These are phyloP conservation scores for Pneumocystis oryctolagi DNA, from an alignment of 1,139 yeast species.

Conservation along the genomic window DNA sequence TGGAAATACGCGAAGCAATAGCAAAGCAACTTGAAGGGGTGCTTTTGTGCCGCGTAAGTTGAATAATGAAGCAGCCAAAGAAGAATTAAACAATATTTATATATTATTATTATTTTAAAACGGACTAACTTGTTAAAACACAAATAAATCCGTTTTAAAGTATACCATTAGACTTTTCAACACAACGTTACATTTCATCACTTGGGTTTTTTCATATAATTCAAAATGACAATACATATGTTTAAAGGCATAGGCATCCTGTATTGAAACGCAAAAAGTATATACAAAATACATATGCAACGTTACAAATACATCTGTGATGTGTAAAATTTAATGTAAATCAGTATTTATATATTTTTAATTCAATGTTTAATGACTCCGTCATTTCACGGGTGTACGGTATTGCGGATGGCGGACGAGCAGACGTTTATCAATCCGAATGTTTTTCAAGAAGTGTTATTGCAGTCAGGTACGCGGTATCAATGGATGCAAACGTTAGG, in stretches of 20 bases:
- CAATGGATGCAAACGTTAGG: constrained; percentile 30
- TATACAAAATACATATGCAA: too few relatives aligned
- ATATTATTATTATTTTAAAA: too few relatives aligned
- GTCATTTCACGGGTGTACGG: background rate
- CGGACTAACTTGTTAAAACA: too few relatives aligned
- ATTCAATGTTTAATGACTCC: background rate
- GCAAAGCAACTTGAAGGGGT: constrained; percentile 58
- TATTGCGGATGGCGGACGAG: background rate
- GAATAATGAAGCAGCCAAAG: background rate
- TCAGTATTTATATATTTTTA: background rate
- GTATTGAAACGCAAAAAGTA: too few relatives aligned
- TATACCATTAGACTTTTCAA: too few relatives aligned
- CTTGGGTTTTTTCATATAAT: too few relatives aligned
- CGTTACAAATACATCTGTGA: background rate
- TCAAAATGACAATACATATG: too few relatives aligned
- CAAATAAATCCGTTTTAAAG: too few relatives aligned
- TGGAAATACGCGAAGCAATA: constrained; percentile 77
- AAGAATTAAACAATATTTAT: too few relatives aligned
- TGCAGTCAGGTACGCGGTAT: constrained; percentile 19
- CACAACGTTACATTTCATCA: too few relatives aligned
- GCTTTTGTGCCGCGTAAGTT: constrained; percentile 56
- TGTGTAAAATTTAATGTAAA: background rate
- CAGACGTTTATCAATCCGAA: background rate
- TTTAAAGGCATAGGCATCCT: too few relatives aligned
- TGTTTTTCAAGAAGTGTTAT: constrained; percentile 1